Evolutionary conservation across 2,329 filamentous ascomycete species (phyloP).

Genomic region (Aspergillus ustus): DNA sequence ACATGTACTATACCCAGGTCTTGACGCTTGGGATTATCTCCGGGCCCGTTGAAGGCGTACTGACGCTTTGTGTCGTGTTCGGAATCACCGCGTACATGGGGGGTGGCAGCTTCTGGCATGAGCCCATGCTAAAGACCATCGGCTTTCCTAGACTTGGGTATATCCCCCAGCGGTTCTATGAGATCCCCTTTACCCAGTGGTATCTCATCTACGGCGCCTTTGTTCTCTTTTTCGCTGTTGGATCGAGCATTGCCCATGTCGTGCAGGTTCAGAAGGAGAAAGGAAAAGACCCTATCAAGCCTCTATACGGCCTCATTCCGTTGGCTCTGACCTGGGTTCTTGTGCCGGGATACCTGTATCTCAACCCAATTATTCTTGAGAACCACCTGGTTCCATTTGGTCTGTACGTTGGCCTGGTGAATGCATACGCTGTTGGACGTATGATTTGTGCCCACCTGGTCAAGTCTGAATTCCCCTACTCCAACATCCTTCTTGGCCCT

Average conservation of each 20-base stretch:
- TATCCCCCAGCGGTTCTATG: constrained; percentile 73
- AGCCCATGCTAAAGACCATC: constrained; percentile 73
- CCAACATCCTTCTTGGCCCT: constrained; percentile 81
- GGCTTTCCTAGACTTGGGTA: constrained; percentile 67
- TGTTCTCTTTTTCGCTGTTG: constrained; percentile 82
- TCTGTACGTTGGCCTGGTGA: constrained; percentile 85
- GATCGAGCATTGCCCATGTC: constrained; percentile 76
- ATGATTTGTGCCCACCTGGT: constrained; percentile 96
- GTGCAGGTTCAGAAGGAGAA: constrained; percentile 77
- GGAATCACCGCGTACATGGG: constrained; percentile 82
- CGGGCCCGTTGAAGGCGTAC: constrained; percentile 90
- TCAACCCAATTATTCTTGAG: constrained; percentile 82
- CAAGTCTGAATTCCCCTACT: constrained; percentile 84
- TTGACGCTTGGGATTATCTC: constrained; percentile 90
- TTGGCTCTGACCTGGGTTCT: constrained; percentile 79
- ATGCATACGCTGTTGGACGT: constrained; percentile 92
- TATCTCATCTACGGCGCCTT: constrained; percentile 85
- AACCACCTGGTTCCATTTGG: constrained; percentile 87
- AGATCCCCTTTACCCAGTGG: constrained; percentile 87
- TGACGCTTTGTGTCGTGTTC: constrained; percentile 82
- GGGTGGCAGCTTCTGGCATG: constrained; percentile 91
- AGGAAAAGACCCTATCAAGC: constrained; percentile 66
- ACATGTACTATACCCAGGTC: constrained; percentile 97
- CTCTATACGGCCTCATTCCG: constrained; percentile 81
- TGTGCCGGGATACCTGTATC: constrained; percentile 76